phyloP scores from a whole-genome alignment of 1,284 basidiomycete genomes.

The Puccinia novopanici region DNA sequence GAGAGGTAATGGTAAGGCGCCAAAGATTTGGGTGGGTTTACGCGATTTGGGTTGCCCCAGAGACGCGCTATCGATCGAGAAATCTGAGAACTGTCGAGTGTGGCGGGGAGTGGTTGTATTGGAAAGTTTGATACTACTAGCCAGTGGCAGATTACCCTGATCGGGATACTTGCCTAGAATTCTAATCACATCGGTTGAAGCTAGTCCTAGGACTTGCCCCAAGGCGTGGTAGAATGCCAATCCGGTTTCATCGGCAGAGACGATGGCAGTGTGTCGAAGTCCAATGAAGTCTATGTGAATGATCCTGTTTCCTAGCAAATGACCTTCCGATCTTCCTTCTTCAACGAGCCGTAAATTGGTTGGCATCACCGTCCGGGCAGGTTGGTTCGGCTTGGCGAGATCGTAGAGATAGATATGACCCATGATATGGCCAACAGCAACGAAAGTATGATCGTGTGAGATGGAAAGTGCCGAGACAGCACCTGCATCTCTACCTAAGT shows the following conservation, averaged over 20 bases:
- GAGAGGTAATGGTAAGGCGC: conserved; percentile 78
- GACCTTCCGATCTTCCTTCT: conserved; percentile 88
- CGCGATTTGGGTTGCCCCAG: conserved; percentile 17
- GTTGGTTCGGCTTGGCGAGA: conserved; percentile 67
- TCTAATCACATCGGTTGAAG: conserved; percentile 89
- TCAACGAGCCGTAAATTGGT: conserved; percentile 69
- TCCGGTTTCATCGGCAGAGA: conserved; percentile 86
- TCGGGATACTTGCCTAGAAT: conserved; percentile 88
- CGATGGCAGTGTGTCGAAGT: conserved; percentile 85
- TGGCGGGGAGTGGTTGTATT: neutral
- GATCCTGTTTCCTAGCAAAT: conserved; percentile 81
- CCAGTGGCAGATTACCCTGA: conserved; percentile 56
- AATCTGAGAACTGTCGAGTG: conserved; percentile 25
- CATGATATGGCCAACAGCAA: conserved; percentile 82
- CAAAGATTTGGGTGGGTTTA: conserved; percentile 69
- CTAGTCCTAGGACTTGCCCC: conserved; percentile 91
- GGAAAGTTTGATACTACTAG: neutral
- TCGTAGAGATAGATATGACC: conserved; percentile 89
- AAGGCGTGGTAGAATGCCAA: conserved; percentile 93
- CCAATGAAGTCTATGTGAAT: conserved; percentile 87
- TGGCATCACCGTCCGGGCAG: conserved; percentile 55
- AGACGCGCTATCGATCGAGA: conserved; percentile 33
- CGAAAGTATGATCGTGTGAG: conserved; percentile 88
- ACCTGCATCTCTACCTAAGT: conserved; percentile 67
- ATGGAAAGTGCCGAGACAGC: conserved; percentile 86